Evolutionary conservation across 163 green algal species (phyloP).

Genomic region (Coccomyxa subellipsoidea): DNA sequence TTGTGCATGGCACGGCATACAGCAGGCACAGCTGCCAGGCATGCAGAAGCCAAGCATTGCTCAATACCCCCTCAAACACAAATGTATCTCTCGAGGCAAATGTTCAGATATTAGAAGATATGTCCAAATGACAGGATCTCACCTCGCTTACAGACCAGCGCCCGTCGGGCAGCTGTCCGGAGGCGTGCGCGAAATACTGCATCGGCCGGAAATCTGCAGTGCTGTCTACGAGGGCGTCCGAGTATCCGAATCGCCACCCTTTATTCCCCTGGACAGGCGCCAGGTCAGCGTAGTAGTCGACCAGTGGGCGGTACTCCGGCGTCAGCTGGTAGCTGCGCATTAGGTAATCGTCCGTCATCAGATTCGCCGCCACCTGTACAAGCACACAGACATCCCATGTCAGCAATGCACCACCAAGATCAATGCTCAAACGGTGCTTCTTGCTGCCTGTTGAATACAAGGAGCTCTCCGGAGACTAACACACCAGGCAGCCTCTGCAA

Average conservation of each 20-base stretch:
- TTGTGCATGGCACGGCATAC: too few relatives aligned
- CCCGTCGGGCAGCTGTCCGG: not conserved
- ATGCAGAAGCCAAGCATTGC: too few relatives aligned
- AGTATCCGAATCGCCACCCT: not conserved
- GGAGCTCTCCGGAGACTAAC: too few relatives aligned
- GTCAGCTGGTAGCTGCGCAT: conserved; percentile 9
- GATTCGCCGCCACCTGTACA: conserved; percentile 5
- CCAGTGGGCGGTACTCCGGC: conserved; percentile 1
- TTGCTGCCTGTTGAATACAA: too few relatives aligned
- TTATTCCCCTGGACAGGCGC: not conserved
- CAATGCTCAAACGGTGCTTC: too few relatives aligned
- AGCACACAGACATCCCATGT: not conserved
- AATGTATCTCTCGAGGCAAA: not conserved
- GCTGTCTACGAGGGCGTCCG: not conserved
- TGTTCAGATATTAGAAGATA: not conserved
- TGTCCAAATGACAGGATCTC: not conserved
- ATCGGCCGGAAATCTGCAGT: not conserved
- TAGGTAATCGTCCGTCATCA: conserved; percentile 5
- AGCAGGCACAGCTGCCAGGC: too few relatives aligned
- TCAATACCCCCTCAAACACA: not conserved
- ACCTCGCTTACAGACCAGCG: not conserved
- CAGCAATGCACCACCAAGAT: not conserved
- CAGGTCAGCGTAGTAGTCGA: not conserved
- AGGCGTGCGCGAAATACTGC: not conserved
- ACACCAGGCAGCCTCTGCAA: too few relatives aligned